phyloP scores from a whole-genome alignment of 2,329 filamentous ascomycete species.

The Talaromyces sp. region DNA sequence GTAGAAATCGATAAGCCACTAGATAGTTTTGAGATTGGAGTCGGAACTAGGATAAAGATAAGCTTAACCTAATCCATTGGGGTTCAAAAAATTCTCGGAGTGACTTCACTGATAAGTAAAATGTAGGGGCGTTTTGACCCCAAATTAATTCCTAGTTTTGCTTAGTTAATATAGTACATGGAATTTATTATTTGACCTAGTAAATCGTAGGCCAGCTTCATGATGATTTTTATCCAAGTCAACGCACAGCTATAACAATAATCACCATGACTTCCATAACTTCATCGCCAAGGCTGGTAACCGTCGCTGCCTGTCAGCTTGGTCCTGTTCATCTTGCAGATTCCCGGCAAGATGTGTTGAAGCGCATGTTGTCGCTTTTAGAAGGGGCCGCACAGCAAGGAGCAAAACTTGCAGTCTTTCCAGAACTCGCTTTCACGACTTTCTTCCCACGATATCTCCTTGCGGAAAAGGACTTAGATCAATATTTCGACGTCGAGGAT shows the following conservation, averaged over 20 bases:
- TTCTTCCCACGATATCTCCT: constrained; percentile 55
- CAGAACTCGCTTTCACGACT: constrained; percentile 55
- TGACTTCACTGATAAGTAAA: no score
- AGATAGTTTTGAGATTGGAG: no score
- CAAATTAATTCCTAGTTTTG: no score
- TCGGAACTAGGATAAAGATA: no score
- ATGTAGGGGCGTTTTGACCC: no score
- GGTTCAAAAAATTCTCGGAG: no score
- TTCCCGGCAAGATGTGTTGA: constrained; percentile 43
- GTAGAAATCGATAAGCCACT: no score
- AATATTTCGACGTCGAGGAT: constrained; percentile 52
- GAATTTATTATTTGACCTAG: no score
- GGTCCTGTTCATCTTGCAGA: constrained; percentile 47
- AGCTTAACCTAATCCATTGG: no score
- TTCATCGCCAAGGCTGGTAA: constrained; percentile 13
- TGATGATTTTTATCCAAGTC: no score
- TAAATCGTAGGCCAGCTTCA: no score
- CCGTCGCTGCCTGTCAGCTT: constrained; percentile 52
- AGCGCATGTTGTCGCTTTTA: constrained; percentile 51
- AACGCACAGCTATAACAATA: not conserved
- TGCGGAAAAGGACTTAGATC: constrained; percentile 44
- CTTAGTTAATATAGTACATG: no score
- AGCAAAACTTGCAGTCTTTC: constrained; percentile 53
- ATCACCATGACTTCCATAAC: constrained; percentile 11
- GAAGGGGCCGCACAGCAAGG: constrained; percentile 44